phyloP scores from a whole-genome alignment of 2,329 filamentous ascomycete genomes.

The Bipolaris gigantea region DNA sequence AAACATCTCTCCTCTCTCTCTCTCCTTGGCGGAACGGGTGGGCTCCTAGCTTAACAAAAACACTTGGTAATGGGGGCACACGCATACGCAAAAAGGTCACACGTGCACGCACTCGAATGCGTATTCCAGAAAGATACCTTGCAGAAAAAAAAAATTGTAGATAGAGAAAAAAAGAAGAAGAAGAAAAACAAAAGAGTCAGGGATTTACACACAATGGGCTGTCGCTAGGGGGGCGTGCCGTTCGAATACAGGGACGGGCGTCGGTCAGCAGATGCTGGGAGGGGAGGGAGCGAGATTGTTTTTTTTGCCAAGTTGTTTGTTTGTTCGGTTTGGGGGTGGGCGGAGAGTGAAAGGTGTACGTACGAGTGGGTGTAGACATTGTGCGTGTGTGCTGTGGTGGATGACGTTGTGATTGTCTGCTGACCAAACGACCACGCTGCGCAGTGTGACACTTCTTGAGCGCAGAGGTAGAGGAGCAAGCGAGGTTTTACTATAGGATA shows the following conservation, averaged over 20 bases:
- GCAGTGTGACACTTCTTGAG: background rate
- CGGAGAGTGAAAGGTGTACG: background rate
- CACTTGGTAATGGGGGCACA: background rate
- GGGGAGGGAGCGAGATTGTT: background rate
- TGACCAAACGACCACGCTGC: too few species aligned
- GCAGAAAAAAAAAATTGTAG: background rate
- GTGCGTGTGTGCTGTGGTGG: too few species aligned
- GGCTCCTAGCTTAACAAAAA: background rate
- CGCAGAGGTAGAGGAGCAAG: too few species aligned
- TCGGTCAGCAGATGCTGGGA: slow-evolving; percentile 2
- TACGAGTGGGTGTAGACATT: background rate
- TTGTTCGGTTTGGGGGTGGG: background rate
- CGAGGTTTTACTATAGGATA: background rate
- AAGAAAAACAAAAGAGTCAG: background rate
- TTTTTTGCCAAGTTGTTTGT: background rate
- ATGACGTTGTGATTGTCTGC: too few species aligned
- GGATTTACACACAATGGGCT: background rate
- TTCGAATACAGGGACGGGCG: slow-evolving; percentile 1
- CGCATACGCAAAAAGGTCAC: too few species aligned
- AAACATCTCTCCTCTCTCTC: too few species aligned
- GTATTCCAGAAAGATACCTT: background rate
- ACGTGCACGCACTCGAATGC: too few species aligned
- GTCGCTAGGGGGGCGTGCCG: slow-evolving; percentile 1
- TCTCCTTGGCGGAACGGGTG: too few species aligned
- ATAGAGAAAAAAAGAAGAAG: background rate